Base-by-base conservation (phyloP, 257 asterid species). In the Prunella vulgaris region DNA sequence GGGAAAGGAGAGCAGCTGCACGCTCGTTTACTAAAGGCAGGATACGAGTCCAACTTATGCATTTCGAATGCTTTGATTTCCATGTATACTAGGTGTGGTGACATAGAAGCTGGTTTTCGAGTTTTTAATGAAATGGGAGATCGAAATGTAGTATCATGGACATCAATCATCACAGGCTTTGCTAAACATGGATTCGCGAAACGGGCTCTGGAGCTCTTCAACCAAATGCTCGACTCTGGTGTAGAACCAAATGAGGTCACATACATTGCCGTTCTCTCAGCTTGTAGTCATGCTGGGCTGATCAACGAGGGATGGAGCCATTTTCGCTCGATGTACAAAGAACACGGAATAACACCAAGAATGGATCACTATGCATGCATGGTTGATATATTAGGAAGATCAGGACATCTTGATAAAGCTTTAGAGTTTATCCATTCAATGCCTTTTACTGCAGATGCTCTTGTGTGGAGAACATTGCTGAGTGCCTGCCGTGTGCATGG, bases 331-430 rank as follows among this genome's bases (percentile, higher is more conserved):
- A 93, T 90, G 97, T 70, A 64, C 54, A 75, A 49, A 48, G 80
- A 86, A 25, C 92, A 86, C 6, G 81, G 93, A 14, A 80, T 87
- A 65, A 79, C 67, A 64, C 99, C 95, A 5, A 84, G 90, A 70
- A 90, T 93, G 95, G 99, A 88, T 72, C 99, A 90, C 51, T 88
- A 85, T 64, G 94, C 97, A 1, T 90, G 99, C 74, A 84, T 93
- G 92, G 97, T 90, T 70, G 99, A 93, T 77, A 52, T 87, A 61
- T 75, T 90, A 65, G 92, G 96, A 59, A 81, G 99, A 72, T 82
- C 87, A 0, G 96, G 96, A 8, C 63, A 2, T 69, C 81, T 93
- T 9, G 84, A 83, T n/a, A 71, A 75, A 72, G 96, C 97, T 18
- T 56, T 81, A 5, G 33, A 78, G 60, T 84, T 90, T 37, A 87